Conservation (phyloP, 768 basidiomycete genomes). For the Strobilomyces confusus region DNA sequence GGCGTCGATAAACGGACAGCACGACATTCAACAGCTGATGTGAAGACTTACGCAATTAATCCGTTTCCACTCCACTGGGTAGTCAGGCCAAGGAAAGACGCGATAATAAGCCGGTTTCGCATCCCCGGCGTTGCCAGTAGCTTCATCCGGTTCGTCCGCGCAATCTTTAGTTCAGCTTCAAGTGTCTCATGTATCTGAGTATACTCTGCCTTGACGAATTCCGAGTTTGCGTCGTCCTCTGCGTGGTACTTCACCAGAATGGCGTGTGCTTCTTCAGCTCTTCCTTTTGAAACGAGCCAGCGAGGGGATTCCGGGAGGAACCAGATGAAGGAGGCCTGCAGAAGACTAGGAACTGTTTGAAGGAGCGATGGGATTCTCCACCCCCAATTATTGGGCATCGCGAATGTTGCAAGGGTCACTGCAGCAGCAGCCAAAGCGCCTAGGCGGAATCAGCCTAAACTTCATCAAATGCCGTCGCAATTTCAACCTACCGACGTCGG, state of each 20-base stretch:
- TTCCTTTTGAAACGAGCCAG: slow-evolving; percentile 58
- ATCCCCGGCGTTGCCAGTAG: slow-evolving; percentile 8
- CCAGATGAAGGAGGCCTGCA: slow-evolving; percentile 45
- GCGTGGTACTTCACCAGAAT: slow-evolving; percentile 58
- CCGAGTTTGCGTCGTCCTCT: slow-evolving; percentile 47
- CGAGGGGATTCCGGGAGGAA: slow-evolving; percentile 48
- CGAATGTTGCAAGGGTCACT: slow-evolving; percentile 59
- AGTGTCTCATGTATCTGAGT: not conserved
- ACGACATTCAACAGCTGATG: not conserved
- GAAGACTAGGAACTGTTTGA: slow-evolving; percentile 48
- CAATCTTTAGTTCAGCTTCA: slow-evolving; percentile 9
- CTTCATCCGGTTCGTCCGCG: not conserved
- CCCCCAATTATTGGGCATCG: slow-evolving; percentile 53
- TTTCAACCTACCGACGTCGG: slow-evolving; percentile 9
- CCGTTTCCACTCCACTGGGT: slow-evolving; percentile 10
- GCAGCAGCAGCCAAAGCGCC: slow-evolving; percentile 41
- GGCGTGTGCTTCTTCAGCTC: slow-evolving; percentile 43
- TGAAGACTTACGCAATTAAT: slow-evolving; percentile 6
- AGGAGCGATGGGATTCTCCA: slow-evolving; percentile 68
- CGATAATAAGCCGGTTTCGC: slow-evolving; percentile 3
- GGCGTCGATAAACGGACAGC: not conserved
- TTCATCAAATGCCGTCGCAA: too few species aligned
- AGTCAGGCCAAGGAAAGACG: slow-evolving; percentile 7
- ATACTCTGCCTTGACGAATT: slow-evolving; percentile 42
- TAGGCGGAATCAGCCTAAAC: not conserved